phyloP scores from a whole-genome alignment of 768 basidiomycete genomes.

The Tephrocybe sp. region DNA sequence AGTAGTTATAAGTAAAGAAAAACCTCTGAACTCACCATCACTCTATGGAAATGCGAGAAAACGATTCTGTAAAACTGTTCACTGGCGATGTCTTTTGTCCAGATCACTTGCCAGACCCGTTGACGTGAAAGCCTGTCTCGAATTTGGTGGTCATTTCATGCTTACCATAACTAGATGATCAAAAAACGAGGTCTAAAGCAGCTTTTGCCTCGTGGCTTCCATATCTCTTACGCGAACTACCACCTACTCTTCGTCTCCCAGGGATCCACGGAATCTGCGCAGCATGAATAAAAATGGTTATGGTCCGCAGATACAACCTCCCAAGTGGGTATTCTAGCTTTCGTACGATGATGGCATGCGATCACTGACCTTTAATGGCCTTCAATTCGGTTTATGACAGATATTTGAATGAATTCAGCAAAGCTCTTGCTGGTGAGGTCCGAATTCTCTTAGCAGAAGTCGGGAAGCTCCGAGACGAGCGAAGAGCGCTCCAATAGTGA shows the following conservation, averaged over 20 bases:
- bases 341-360: not conserved
- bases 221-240: not conserved
- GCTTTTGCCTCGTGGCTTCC: slow-evolving; percentile 10
- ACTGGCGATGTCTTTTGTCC: no score
- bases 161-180: not conserved
- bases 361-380: not conserved
- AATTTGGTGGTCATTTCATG: not conserved
- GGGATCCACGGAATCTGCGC: not conserved
- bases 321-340: slow-evolving; percentile 3
- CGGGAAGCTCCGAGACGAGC: slow-evolving; percentile 75
- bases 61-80: no score
- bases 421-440: slow-evolving; percentile 76
- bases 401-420: slow-evolving; percentile 83
- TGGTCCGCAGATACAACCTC: slow-evolving; percentile 16
- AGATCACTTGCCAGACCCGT: no score
- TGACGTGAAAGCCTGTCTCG: no score
- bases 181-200: not conserved
- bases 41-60: no score
- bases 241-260: not conserved
- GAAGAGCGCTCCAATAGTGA: slow-evolving; percentile 72
- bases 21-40: no score
- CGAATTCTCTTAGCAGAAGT: slow-evolving; percentile 77
- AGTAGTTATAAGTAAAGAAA: no score
- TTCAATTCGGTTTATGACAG: slow-evolving; percentile 19
- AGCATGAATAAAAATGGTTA: slow-evolving; percentile 17